Evolutionary conservation across 805 yeast species (phyloP).

Genomic region (Komagataella mondaviorum): DNA sequence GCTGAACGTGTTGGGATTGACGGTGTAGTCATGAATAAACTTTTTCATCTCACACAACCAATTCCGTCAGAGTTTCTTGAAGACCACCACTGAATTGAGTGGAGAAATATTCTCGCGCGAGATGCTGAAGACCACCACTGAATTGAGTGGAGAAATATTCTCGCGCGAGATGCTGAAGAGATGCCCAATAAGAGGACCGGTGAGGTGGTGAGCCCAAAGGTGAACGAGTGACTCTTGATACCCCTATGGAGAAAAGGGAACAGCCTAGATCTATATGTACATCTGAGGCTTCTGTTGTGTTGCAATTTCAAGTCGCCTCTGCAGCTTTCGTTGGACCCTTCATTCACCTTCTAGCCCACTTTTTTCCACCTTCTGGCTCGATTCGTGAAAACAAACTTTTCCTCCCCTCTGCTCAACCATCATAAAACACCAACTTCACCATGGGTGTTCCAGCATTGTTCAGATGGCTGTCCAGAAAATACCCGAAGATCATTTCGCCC

Average conservation of each 20-base stretch:
- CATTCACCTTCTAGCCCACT: not conserved
- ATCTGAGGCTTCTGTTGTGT: not conserved
- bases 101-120: not conserved
- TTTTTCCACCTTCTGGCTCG: not conserved
- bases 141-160: not conserved
- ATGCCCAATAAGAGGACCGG: too few relatives aligned
- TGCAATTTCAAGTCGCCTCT: not conserved
- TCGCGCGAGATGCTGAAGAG: not conserved
- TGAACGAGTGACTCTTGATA: not conserved
- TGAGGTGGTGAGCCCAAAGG: not conserved
- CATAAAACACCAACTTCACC: not conserved
- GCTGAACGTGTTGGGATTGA: slow-evolving; percentile 15
- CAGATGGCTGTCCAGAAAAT: slow-evolving; percentile 88
- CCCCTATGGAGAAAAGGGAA: too few relatives aligned
- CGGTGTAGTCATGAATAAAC: slow-evolving; percentile 21
- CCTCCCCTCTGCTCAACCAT: not conserved
- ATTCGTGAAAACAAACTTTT: not conserved
- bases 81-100: not conserved
- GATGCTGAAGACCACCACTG: not conserved
- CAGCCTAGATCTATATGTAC: not conserved
- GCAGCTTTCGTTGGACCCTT: not conserved
- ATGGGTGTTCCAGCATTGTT: slow-evolving; percentile 88
- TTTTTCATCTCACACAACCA: not conserved
- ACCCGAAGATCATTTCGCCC: slow-evolving; percentile 88
- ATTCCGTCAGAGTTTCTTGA: not conserved